Evolutionary conservation across 768 basidiomycete species (phyloP).

Genomic region (Ramaria sp.): DNA sequence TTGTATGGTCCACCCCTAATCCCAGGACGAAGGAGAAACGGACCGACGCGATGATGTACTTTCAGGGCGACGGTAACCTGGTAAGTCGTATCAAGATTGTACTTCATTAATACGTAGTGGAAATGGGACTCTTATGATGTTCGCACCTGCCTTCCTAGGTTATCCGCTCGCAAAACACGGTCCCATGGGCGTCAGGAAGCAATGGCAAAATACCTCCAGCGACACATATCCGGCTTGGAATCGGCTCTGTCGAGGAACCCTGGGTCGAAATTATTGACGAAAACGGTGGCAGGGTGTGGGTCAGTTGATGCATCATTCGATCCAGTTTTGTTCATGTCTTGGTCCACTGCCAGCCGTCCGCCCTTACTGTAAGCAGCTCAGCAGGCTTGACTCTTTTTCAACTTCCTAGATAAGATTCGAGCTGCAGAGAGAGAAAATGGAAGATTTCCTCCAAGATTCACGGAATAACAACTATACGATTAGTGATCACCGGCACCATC

Average conservation of each 20-base stretch:
- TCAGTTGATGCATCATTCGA: not conserved
- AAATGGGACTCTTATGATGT: not conserved
- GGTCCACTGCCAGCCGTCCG: too few relatives aligned
- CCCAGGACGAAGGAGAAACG: not conserved
- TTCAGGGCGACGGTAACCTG: constrained; percentile 17
- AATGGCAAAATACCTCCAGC: not conserved
- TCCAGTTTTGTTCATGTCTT: too few relatives aligned
- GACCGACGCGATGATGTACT: constrained; percentile 5
- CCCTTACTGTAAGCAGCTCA: too few relatives aligned
- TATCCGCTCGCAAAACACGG: constrained; percentile 1
- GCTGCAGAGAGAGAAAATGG: too few relatives aligned
- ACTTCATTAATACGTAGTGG: not conserved
- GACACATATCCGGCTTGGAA: not conserved
- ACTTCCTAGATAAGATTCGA: too few relatives aligned
- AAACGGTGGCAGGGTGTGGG: constrained; percentile 1
- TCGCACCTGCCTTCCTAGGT: not conserved
- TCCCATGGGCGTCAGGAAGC: constrained; percentile 6
- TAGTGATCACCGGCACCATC: too few relatives aligned
- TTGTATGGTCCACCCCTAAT: constrained; percentile 14
- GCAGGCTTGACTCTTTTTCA: too few relatives aligned
- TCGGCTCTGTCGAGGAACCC: constrained; percentile 4
- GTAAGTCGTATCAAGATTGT: constrained; percentile 5
- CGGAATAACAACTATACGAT: too few relatives aligned
- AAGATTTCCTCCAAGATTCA: too few relatives aligned
- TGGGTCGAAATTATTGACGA: constrained; percentile 6